Percentiles rank a stretch among this genome's conserved stretches.
Evolutionary conservation across 2,329 filamentous ascomycete genomes (phyloP).

Genomic region (Coniochaeta ligniaria): DNA sequence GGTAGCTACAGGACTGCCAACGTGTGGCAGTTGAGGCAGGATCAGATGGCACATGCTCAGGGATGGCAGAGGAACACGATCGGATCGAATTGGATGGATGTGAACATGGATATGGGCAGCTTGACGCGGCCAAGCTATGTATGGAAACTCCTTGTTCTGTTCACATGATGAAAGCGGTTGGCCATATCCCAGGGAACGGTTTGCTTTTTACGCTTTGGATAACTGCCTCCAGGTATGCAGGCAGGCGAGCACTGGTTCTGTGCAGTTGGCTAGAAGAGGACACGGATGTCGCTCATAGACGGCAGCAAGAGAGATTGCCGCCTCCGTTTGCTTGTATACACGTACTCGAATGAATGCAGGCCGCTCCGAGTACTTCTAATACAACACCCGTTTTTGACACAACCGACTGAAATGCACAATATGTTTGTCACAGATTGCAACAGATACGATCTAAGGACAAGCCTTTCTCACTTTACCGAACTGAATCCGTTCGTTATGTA

Average conservation of each 20-base stretch:
- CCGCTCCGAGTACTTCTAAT: constrained; percentile 15
- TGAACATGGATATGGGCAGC: no score
- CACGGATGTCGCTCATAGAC: no score
- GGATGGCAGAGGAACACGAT: no score
- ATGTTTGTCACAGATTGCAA: background rate
- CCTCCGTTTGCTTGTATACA: background rate
- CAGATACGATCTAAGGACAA: background rate
- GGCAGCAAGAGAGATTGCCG: background rate
- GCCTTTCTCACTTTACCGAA: no score
- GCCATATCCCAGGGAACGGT: no score
- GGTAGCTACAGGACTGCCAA: background rate
- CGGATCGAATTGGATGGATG: no score
- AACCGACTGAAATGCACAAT: background rate
- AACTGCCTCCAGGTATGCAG: background rate
- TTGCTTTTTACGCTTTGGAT: background rate
- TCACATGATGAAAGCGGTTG: no score
- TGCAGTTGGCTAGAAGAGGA: background rate
- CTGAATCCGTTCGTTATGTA: no score
- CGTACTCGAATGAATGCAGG: constrained; percentile 15
- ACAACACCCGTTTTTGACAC: background rate
- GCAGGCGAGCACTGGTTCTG: background rate
- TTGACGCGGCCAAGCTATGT: no score
- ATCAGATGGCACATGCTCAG: background rate
- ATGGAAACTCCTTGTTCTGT: no score
- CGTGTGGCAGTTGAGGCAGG: background rate